Conservation (phyloP, 805 yeast species). For the Jamesozyma jinghongensis region DNA sequence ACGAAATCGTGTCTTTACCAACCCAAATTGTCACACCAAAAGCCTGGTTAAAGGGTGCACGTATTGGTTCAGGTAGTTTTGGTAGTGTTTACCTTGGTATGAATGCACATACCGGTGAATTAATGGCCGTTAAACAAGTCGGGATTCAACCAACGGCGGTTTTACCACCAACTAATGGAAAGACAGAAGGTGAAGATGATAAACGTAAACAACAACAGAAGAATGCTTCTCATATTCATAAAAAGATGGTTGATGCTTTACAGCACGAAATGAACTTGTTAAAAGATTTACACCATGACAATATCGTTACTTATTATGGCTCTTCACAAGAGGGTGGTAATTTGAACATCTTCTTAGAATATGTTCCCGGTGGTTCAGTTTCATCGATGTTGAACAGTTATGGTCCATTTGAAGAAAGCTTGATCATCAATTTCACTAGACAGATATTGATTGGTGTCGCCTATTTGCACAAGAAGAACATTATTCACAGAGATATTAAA, state of each 20-base stretch:
- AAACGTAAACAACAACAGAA: constrained; percentile 13
- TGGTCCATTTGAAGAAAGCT: constrained; percentile 73
- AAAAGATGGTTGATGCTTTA: constrained; percentile 65
- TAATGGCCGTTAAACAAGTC: constrained; percentile 96
- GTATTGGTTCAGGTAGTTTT: constrained; percentile 91
- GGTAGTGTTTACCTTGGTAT: constrained; percentile 90
- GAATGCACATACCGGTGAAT: constrained; percentile 85
- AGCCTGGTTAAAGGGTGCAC: constrained; percentile 86
- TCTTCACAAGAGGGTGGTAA: constrained; percentile 64
- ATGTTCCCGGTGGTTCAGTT: constrained; percentile 67
- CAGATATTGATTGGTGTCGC: constrained; percentile 70
- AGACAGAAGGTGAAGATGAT: constrained; percentile 25
- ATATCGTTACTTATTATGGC: constrained; percentile 87
- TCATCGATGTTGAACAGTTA: constrained; percentile 62
- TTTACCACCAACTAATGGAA: constrained; percentile 1
- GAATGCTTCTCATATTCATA: constrained; percentile 29
- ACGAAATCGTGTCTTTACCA: constrained; percentile 32
- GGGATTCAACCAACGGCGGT: constrained; percentile 35
- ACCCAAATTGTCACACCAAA: constrained; percentile 46
- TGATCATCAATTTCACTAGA: constrained; percentile 59
- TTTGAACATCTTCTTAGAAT: constrained; percentile 72
- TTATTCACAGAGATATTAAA: constrained; percentile 80
- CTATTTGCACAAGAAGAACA: constrained; percentile 64
- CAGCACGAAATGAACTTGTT: constrained; percentile 74
- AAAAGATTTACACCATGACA: constrained; percentile 76